phyloP scores from a whole-genome alignment of 257 asterid species.

The Parsonsia alboflavescens region DNA sequence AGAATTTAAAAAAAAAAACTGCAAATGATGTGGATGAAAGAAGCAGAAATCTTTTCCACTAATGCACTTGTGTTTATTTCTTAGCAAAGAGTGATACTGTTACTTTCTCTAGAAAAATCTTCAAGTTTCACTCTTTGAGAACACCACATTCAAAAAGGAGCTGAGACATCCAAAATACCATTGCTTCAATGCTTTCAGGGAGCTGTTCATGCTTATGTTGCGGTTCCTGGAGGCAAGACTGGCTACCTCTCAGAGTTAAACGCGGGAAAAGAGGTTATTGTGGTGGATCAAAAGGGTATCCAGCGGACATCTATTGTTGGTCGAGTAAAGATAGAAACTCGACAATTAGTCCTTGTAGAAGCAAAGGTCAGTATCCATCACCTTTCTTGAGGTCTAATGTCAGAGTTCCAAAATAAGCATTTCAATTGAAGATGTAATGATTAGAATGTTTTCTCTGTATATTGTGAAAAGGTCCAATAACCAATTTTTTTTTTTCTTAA shows the following conservation, averaged over 20 bases:
- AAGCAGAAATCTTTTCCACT: neutral
- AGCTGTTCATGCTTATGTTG: slow-evolving; percentile 79
- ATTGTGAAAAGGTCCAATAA: neutral
- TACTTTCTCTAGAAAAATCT: neutral
- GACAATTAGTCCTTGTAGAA: slow-evolving; percentile 74
- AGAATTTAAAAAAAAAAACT: too few species aligned
- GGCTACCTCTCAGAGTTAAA: slow-evolving; percentile 77
- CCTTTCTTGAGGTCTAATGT: neutral
- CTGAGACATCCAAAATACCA: neutral
- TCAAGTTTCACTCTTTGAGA: neutral
- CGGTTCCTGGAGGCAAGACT: slow-evolving; percentile 75
- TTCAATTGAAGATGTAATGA: neutral
- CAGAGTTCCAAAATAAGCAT: neutral
- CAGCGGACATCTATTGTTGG: slow-evolving; percentile 80
- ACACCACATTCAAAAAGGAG: too few species aligned
- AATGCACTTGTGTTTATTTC: neutral
- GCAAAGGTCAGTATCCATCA: slow-evolving; percentile 51
- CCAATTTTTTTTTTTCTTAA: neutral
- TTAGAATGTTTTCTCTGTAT: neutral
- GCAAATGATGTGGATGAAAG: neutral
- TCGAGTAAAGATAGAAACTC: slow-evolving; percentile 83
- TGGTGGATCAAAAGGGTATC: slow-evolving; percentile 65
- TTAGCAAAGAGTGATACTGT: too few species aligned
- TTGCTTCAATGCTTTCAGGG: slow-evolving; percentile 39
- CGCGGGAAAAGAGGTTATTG: slow-evolving; percentile 70